Conservation (phyloP, 306 rosid genomes). For the Rosa rugosa region DNA sequence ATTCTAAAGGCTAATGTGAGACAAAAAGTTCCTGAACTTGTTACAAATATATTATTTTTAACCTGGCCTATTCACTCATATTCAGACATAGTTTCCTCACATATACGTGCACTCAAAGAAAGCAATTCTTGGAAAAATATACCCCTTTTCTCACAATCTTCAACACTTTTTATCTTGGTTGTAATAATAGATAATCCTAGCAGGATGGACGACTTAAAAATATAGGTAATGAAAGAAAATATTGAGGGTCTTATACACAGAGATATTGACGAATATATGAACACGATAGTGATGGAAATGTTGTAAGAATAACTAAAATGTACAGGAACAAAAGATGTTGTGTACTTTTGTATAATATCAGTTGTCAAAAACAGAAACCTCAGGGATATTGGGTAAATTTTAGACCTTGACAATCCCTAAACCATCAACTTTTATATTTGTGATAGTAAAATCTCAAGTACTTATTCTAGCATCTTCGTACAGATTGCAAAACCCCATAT, state of each 20-base stretch:
- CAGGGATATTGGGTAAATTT: not conserved
- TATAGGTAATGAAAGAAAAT: not conserved
- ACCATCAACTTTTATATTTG: not conserved
- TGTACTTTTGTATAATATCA: not conserved
- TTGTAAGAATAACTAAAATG: not conserved
- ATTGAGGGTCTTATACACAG: not conserved
- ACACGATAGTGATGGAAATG: not conserved
- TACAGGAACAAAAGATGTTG: not conserved
- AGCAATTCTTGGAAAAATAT: not conserved
- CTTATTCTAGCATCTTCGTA: constrained; percentile 5
- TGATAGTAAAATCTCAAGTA: not conserved
- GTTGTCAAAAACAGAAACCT: not conserved
- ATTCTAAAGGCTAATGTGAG: constrained; percentile 21
- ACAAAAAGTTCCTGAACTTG: constrained; percentile 20
- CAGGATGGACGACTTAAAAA: not conserved
- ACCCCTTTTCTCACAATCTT: constrained; percentile 15
- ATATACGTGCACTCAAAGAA: not conserved
- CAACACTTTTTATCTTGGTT: constrained; percentile 14
- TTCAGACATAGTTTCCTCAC: constrained; percentile 10
- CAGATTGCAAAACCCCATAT: constrained; percentile 15
- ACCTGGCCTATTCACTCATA: constrained; percentile 9
- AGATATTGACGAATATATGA: not conserved
- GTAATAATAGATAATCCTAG: constrained; percentile 5
- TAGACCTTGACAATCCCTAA: not conserved
- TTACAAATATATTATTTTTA: constrained; percentile 13